Conservation (phyloP, 1,284 basidiomycete genomes). For the Neolentinus lepideus region DNA sequence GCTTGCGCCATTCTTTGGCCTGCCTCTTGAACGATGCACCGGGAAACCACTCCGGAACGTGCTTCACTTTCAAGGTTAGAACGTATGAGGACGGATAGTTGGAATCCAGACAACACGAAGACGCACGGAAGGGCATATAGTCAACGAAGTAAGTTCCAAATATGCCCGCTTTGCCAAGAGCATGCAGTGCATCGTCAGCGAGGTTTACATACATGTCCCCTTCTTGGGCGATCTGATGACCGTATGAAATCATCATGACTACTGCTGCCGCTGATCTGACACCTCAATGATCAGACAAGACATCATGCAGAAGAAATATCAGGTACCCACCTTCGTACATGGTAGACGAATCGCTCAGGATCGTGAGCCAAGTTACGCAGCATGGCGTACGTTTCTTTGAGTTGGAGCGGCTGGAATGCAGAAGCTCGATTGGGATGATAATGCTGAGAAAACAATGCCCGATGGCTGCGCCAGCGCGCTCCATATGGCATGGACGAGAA, state of each 20-base stretch:
- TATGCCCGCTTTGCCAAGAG: constrained; percentile 3
- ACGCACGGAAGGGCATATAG: constrained; percentile 10
- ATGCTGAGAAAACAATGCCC: constrained; percentile 36
- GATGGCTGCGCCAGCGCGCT: constrained; percentile 33
- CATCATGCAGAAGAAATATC: not conserved
- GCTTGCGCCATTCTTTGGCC: constrained; percentile 30
- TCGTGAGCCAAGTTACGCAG: constrained; percentile 13
- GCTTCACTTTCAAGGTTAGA: constrained; percentile 13
- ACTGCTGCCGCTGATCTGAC: constrained; percentile 15
- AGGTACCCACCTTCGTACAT: constrained; percentile 13
- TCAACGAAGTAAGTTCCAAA: constrained; percentile 13
- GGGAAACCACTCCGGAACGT: constrained; percentile 19
- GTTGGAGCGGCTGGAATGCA: constrained; percentile 27
- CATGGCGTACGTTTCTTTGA: constrained; percentile 29
- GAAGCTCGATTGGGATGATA: constrained; percentile 26
- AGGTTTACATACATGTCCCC: constrained; percentile 36
- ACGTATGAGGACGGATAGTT: not conserved
- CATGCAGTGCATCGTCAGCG: constrained; percentile 24
- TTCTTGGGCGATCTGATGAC: constrained; percentile 22
- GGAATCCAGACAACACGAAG: not conserved
- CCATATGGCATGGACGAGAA: constrained; percentile 39
- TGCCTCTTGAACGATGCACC: constrained; percentile 23
- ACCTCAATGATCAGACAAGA: not conserved
- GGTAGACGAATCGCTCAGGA: constrained; percentile 12
- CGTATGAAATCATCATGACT: constrained; percentile 19